Evolutionary conservation across 495 filamentous ascomycete species (phyloP).

Genomic region (Penicillium coprophilum): DNA sequence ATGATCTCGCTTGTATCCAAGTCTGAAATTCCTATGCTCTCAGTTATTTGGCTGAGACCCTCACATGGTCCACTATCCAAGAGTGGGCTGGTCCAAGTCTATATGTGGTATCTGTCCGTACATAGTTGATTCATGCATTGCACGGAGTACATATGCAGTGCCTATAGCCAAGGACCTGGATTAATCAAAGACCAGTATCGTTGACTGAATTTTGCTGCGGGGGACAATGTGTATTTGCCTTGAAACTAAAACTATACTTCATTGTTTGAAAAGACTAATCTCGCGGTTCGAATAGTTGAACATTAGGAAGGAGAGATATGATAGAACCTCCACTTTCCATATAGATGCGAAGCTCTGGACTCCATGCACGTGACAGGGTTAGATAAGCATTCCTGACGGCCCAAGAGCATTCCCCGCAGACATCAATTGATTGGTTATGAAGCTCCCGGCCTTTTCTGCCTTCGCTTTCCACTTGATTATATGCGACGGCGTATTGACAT

Average conservation of each 20-base stretch:
- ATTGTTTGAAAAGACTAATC: background rate
- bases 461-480: slow-evolving; percentile 6
- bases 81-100: too few relatives aligned
- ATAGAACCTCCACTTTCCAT: too few relatives aligned
- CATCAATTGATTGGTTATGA: slow-evolving; percentile 14
- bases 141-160: background rate
- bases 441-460: slow-evolving; percentile 15
- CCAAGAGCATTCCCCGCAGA: slow-evolving; percentile 11
- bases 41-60: too few relatives aligned
- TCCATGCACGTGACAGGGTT: too few relatives aligned
- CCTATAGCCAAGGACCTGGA: background rate
- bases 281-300: too few relatives aligned
- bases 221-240: background rate
- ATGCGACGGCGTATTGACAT: background rate
- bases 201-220: background rate
- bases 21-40: too few relatives aligned
- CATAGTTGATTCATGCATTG: background rate
- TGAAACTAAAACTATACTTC: background rate
- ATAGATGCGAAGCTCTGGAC: too few relatives aligned
- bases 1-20: too few relatives aligned
- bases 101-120: too few relatives aligned
- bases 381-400: too few relatives aligned
- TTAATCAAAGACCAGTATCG: background rate
- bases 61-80: too few relatives aligned
- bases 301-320: too few relatives aligned